Evolutionary conservation across 768 basidiomycete species (phyloP), one percentile per base, ranked within the genome.

Genomic region (Hypholoma fasciculare): DNA sequence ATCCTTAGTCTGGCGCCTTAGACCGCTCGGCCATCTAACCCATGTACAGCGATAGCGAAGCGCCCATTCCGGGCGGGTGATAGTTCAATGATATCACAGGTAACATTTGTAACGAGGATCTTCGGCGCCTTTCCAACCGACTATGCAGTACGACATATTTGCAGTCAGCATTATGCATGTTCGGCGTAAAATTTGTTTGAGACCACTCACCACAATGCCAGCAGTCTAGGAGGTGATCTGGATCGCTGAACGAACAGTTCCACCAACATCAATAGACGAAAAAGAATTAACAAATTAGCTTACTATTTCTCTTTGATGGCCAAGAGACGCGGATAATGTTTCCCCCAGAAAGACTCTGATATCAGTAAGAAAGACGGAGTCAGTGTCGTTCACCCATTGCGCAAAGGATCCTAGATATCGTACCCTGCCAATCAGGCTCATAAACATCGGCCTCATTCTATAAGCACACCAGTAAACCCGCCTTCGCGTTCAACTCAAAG

Each of bases 1-100:
- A 56, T 78, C 85, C 85, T 85, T 87, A 85, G 84, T 88, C 86
- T 89, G 85, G 86, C 88, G 87, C 88, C 88, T 89, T 88, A 86
- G 87, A 89, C 87, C 87, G 86, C 87, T 89, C 88, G 87, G 88
- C 87, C 87, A 89, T 88, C 85, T 87, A 82, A 66, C 72, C 70
- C 40, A 42, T 34, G 9, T 34, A 34, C 6, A 34, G 30, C 9
- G 30, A 7, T 9, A 34, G 30, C 6, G 2, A 3, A 34, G 30
- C 30, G 30, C 30, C 30, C 30, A 34, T 34, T 9, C 7, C 30
- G 30, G 7, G 30, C 30, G 7, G 30, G 6, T 5, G 30, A 34
- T 34, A 6, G 9, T 34, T 3, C 30, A 9, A 9, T 34, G 30
- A 9, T 34, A 34, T 34, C 30, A 34, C 30, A 34, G 9, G 30